These are phyloP conservation scores for Gonapodya sp. DNA, from an alignment of 192 early-diverging fungal species.

Conservation along the genomic window DNA sequence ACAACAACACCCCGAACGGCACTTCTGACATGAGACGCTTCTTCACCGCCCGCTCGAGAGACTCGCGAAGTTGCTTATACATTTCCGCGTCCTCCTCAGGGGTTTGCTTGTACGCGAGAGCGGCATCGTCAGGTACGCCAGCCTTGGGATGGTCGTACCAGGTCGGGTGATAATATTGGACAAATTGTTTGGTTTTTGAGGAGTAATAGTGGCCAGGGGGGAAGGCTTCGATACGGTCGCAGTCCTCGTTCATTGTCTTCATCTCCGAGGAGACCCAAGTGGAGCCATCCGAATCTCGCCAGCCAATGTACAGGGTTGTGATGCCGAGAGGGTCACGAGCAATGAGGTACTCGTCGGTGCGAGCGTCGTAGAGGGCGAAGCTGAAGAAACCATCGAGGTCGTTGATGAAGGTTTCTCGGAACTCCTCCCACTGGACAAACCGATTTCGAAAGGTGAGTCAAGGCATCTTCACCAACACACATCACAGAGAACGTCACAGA, in stretches of 20 bases:
- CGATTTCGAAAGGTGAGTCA: background rate
- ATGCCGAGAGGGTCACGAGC: slow-evolving; percentile 97
- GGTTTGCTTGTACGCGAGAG: slow-evolving; percentile 42
- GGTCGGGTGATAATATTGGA: slow-evolving; percentile 79
- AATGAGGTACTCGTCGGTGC: slow-evolving; percentile 72
- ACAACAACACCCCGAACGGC: slow-evolving; percentile 92
- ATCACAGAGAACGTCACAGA: too few species aligned
- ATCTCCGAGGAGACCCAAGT: slow-evolving; percentile 91
- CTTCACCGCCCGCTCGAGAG: slow-evolving; percentile 78
- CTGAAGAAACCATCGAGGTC: slow-evolving; percentile 96
- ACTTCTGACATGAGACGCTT: slow-evolving; percentile 98
- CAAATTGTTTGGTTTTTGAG: slow-evolving; percentile 62
- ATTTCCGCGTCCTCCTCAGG: slow-evolving; percentile 39
- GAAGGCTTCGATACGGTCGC: slow-evolving; percentile 94
- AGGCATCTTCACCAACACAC: background rate
- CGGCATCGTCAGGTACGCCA: slow-evolving; percentile 25
- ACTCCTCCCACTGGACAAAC: slow-evolving; percentile 65
- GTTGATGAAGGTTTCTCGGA: slow-evolving; percentile 68
- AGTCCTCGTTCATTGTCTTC: slow-evolving; percentile 93
- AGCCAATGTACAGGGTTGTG: slow-evolving; percentile 95
- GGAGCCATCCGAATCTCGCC: slow-evolving; percentile 69
- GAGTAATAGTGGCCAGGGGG: slow-evolving; percentile 94
- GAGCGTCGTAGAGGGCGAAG: slow-evolving; percentile 82
- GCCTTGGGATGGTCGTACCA: slow-evolving; percentile 57
- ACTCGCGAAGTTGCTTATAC: slow-evolving; percentile 66